Percentiles rank a stretch among this genome's conserved stretches.
phyloP scores from a whole-genome alignment of 2,329 filamentous ascomycete species.

The Calonectria hawksworthii region DNA sequence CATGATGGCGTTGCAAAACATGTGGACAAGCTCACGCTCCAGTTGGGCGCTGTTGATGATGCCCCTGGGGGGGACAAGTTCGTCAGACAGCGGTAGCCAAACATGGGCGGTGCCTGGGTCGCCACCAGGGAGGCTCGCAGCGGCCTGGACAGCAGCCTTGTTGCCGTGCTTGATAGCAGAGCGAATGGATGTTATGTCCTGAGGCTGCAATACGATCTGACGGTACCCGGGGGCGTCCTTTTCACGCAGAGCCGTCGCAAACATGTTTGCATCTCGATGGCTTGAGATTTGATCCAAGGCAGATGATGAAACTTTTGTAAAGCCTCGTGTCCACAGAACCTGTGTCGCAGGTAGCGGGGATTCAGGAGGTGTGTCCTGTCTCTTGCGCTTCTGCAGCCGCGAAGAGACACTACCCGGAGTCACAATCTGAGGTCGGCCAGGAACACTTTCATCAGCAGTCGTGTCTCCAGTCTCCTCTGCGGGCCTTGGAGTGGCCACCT shows the following conservation, averaged over 20 bases:
- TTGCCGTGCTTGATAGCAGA: conserved; percentile 81
- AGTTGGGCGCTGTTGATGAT: conserved; percentile 95
- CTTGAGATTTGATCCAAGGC: conserved; percentile 83
- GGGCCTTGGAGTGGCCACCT: conserved; percentile 68
- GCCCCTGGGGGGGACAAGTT: conserved; percentile 86
- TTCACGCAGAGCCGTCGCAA: conserved; percentile 81
- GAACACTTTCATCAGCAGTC: conserved; percentile 66
- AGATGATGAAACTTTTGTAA: conserved; percentile 79
- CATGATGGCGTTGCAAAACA: conserved; percentile 99
- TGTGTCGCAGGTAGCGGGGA: conserved; percentile 71
- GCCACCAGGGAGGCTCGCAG: conserved; percentile 71
- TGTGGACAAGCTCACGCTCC: conserved; percentile 93
- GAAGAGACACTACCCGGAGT: conserved; percentile 56
- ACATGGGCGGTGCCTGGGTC: conserved; percentile 70
- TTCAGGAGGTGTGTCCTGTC: conserved; percentile 64
- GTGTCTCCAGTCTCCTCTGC: conserved; percentile 70
- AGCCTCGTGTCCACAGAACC: conserved; percentile 82
- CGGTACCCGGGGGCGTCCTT: conserved; percentile 83
- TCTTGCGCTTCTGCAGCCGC: conserved; percentile 68
- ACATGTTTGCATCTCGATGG: conserved; percentile 84
- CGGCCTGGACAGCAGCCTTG: conserved; percentile 72
- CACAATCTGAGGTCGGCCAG: conserved; percentile 54
- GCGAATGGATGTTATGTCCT: conserved; percentile 84
- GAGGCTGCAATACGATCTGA: conserved; percentile 79
- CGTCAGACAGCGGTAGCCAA: conserved; percentile 78